A percentile compares a stretch with the other conserved stretches of the same genome.
Evolutionary conservation across 495 filamentous ascomycete genomes (phyloP).

Genomic region (Penicillium steckii): DNA sequence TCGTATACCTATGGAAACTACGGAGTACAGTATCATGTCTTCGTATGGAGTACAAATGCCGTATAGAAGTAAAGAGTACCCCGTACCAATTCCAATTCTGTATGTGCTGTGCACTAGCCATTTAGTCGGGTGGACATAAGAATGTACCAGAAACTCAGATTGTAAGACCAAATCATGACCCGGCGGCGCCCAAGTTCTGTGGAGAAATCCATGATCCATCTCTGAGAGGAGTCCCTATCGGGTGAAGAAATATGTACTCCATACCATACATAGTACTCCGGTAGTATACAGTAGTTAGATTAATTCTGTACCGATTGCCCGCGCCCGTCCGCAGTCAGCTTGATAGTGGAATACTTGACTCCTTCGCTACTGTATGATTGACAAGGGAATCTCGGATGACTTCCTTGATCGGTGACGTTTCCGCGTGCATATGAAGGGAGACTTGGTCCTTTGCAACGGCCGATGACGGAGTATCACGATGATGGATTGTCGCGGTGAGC

Average conservation of each 20-base stretch:
- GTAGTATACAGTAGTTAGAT: too few relatives aligned
- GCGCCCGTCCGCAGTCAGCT: background rate
- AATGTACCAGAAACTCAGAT: background rate
- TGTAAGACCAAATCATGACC: background rate
- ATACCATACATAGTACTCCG: too few relatives aligned
- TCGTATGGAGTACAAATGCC: too few relatives aligned
- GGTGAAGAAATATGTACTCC: background rate
- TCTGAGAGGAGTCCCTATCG: background rate
- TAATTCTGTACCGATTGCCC: background rate
- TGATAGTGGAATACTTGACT: background rate
- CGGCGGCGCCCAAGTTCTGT: background rate
- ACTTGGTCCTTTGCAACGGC: background rate
- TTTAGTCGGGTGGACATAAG: background rate
- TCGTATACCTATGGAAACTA: too few relatives aligned
- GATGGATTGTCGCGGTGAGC: constrained; percentile 18
- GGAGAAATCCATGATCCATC: background rate
- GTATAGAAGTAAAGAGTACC: too few relatives aligned
- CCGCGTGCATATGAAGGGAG: constrained; percentile 14
- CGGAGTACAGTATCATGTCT: too few relatives aligned
- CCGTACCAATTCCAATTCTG: too few relatives aligned
- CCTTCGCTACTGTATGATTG: background rate
- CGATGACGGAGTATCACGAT: constrained; percentile 26
- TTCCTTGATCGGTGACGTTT: constrained; percentile 25
- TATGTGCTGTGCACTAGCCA: too few relatives aligned
- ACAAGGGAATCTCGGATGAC: constrained; percentile 11